Evolutionary conservation across 495 filamentous ascomycete genomes (phyloP).

Genomic region (Xylaria sp.): DNA sequence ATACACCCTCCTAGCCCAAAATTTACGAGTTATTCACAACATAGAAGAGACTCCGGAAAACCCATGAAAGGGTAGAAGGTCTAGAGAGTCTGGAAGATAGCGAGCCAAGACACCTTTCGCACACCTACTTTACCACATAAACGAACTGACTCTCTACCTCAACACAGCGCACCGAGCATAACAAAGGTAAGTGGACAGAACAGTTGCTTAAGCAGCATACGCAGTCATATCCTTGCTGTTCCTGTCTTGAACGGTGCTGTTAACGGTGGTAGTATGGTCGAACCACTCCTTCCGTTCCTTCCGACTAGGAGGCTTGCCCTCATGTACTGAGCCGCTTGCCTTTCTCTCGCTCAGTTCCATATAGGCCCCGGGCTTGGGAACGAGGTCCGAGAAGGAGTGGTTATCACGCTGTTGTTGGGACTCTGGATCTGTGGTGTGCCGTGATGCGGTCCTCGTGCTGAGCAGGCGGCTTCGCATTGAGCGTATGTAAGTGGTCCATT

Average conservation of each 20-base stretch:
- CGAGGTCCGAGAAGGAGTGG: neutral
- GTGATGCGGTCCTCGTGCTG: conserved; percentile 2
- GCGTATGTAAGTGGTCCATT: conserved; percentile 15
- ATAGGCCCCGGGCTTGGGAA: neutral
- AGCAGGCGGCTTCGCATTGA: conserved; percentile 15
- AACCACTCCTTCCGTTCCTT: conserved; percentile 17
- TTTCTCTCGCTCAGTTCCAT: conserved; percentile 7
- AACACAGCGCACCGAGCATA: neutral
- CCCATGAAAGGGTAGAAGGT: neutral
- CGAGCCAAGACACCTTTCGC: neutral
- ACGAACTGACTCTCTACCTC: neutral
- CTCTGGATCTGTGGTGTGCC: neutral
- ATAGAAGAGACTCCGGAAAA: too few species aligned
- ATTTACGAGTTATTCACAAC: neutral
- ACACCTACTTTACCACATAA: neutral
- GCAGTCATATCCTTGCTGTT: neutral
- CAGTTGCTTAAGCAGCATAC: neutral
- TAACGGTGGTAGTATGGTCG: neutral
- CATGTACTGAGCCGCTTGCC: neutral
- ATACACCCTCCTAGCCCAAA: neutral
- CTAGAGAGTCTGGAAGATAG: neutral
- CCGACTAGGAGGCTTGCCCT: neutral
- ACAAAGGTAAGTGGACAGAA: neutral
- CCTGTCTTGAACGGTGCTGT: neutral
- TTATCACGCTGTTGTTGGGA: neutral